Evolutionary conservation across 2,329 filamentous ascomycete species (phyloP).

Genomic region (Verticillium nubilum): DNA sequence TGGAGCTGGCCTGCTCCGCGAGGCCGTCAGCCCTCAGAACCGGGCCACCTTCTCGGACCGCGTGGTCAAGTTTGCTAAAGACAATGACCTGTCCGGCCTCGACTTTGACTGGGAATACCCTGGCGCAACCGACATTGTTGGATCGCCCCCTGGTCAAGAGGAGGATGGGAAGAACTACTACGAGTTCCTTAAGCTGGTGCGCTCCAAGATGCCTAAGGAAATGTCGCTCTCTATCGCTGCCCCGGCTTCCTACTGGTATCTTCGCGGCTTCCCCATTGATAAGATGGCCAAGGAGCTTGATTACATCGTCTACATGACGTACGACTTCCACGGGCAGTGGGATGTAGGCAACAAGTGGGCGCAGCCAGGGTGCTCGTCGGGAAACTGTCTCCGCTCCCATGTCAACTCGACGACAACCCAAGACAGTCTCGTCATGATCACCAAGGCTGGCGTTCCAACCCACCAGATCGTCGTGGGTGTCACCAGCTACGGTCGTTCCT

Average conservation of each 20-base stretch:
- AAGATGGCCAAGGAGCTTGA: not conserved
- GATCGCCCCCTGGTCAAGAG: not conserved
- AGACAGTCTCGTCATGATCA: not conserved
- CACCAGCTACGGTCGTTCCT: constrained; percentile 22
- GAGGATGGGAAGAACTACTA: constrained; percentile 17
- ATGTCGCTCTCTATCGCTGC: constrained; percentile 2
- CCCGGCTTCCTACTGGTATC: constrained; percentile 1
- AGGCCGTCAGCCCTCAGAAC: not conserved
- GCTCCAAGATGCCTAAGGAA: not conserved
- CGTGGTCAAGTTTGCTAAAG: not conserved
- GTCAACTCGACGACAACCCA: constrained; percentile 30
- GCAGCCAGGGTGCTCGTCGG: constrained; percentile 19
- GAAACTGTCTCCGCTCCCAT: constrained; percentile 25
- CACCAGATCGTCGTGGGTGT: constrained; percentile 18
- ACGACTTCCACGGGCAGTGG: constrained; percentile 24
- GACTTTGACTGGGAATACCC: constrained; percentile 41
- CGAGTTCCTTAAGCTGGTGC: constrained; percentile 5
- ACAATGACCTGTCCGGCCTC: constrained; percentile 30
- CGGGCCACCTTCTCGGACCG: not conserved
- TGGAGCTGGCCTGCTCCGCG: not conserved
- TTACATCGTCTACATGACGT: constrained; percentile 15
- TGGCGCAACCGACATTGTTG: constrained; percentile 17
- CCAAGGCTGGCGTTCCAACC: not conserved
- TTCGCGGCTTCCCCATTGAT: not conserved
- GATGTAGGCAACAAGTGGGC: constrained; percentile 21